phyloP scores from a whole-genome alignment of 2,329 filamentous ascomycete species.

The Penicillium sumatraense region DNA sequence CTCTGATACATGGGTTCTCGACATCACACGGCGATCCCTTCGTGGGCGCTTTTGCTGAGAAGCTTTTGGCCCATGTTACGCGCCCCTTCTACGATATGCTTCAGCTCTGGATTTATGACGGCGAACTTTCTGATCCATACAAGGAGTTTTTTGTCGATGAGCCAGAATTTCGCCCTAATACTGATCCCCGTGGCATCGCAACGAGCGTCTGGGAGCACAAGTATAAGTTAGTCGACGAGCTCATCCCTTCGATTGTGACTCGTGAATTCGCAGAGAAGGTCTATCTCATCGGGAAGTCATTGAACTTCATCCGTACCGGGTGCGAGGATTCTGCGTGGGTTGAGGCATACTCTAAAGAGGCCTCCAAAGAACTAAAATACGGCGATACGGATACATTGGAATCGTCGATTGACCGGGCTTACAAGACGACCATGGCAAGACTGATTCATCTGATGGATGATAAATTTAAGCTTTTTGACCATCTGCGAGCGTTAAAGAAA shows the following conservation, averaged over 20 bases:
- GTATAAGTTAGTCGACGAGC: conserved; percentile 80
- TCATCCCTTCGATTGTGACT: conserved; percentile 93
- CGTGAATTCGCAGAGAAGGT: conserved; percentile 94
- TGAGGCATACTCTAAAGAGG: conserved; percentile 88
- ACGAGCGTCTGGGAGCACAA: conserved; percentile 98
- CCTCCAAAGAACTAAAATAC: conserved; percentile 89
- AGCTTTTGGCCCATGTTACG: conserved; percentile 83
- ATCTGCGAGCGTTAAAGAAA: conserved; percentile 87
- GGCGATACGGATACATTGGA: conserved; percentile 92
- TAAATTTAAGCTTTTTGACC: conserved; percentile 94
- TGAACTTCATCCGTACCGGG: conserved; percentile 97
- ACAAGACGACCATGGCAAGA: conserved; percentile 96
- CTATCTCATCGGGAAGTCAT: conserved; percentile 93
- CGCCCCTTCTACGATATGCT: conserved; percentile 96
- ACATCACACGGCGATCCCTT: conserved; percentile 94
- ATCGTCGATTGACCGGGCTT: conserved; percentile 92
- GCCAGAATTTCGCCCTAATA: conserved; percentile 63
- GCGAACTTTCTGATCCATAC: conserved; percentile 95
- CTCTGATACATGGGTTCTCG: conserved; percentile 89
- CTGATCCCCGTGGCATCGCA: conserved; percentile 58
- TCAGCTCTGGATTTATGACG: conserved; percentile 96
- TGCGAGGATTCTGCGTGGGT: conserved; percentile 96
- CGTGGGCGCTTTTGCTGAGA: conserved; percentile 89
- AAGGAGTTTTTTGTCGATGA: conserved; percentile 94
- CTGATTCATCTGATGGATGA: conserved; percentile 91